phyloP scores from a whole-genome alignment of 2,329 filamentous ascomycete species.

The Nemania sp. region DNA sequence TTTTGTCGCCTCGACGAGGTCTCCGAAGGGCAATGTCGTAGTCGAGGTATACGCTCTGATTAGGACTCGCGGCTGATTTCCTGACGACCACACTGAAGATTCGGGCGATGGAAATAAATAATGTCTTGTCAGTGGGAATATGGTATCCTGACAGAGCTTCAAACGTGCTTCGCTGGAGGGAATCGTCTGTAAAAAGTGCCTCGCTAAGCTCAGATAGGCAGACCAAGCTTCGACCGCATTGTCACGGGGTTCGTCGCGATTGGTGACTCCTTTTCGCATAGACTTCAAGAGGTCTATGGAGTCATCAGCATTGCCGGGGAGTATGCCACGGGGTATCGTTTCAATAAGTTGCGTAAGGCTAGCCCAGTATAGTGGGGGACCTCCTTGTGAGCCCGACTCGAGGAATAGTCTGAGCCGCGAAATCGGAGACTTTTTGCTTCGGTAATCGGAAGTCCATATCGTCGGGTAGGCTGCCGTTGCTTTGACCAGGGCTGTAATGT shows the following conservation, averaged over 20 bases:
- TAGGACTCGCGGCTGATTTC: conserved; percentile 43
- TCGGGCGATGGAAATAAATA: conserved; percentile 54
- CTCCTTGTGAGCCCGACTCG: conserved; percentile 82
- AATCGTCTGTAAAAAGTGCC: conserved; percentile 54
- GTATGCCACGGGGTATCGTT: conserved; percentile 54
- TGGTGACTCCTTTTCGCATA: conserved; percentile 70
- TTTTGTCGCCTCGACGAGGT: conserved; percentile 53
- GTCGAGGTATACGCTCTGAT: conserved; percentile 53
- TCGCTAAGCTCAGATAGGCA: conserved; percentile 69
- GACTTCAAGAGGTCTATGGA: conserved; percentile 66
- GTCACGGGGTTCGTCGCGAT: conserved; percentile 72
- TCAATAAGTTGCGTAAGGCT: conserved; percentile 66
- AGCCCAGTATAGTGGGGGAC: conserved; percentile 72
- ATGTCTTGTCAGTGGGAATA: conserved; percentile 59
- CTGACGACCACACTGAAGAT: conserved; percentile 43
- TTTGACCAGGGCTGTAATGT: conserved; percentile 66
- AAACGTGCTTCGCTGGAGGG: conserved; percentile 49
- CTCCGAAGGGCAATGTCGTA: conserved; percentile 45
- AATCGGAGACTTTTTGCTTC: conserved; percentile 56
- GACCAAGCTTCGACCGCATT: conserved; percentile 73
- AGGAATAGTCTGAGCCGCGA: conserved; percentile 71
- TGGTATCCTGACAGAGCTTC: conserved; percentile 50
- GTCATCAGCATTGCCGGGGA: conserved; percentile 57
- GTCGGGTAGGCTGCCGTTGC: conserved; percentile 68
- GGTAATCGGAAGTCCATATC: conserved; percentile 70